Conservation (phyloP, 2,329 filamentous ascomycete genomes). For the Sporothrix brunneoviolacea region DNA sequence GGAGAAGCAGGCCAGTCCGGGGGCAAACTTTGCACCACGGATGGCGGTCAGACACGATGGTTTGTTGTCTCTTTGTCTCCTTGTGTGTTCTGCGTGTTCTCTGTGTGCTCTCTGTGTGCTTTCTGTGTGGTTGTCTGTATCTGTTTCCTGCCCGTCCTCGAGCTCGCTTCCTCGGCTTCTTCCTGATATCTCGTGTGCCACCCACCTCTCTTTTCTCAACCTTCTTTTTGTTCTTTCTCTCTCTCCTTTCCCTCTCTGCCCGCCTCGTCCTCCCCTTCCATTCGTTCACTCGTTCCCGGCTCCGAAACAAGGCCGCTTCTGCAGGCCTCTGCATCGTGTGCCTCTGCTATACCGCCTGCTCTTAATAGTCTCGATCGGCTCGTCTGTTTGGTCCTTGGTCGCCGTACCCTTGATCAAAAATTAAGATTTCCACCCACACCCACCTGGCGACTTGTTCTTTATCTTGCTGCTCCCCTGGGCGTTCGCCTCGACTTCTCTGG, state of each 20-base stretch:
- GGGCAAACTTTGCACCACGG: conserved; percentile 6
- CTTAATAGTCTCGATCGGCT: conserved; percentile 1
- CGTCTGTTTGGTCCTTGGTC: conserved; percentile 10
- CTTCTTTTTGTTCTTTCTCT: conserved; percentile 11
- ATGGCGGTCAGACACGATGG: too few species aligned
- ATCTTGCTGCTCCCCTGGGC: background rate
- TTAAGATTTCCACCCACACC: conserved; percentile 10
- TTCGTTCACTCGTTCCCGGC: conserved; percentile 9
- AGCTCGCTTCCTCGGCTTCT: conserved; percentile 3
- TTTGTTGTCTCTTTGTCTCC: background rate
- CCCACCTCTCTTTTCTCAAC: background rate
- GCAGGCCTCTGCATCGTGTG: background rate
- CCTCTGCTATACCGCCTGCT: background rate
- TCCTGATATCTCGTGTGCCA: conserved; percentile 11
- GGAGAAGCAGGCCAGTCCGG: conserved; percentile 1
- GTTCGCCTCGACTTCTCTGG: conserved; percentile 3
- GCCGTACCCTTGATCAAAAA: conserved; percentile 1
- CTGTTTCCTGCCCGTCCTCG: background rate
- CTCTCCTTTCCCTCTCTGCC: conserved; percentile 6
- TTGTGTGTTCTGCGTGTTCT: background rate
- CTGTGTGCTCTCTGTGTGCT: too few species aligned
- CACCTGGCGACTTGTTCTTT: background rate
- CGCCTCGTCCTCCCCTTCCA: background rate
- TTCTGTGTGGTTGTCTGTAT: background rate
- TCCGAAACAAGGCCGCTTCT: conserved; percentile 12